Conservation (phyloP, 352 stramenopile species). For the Globisporangium heterothallicum region DNA sequence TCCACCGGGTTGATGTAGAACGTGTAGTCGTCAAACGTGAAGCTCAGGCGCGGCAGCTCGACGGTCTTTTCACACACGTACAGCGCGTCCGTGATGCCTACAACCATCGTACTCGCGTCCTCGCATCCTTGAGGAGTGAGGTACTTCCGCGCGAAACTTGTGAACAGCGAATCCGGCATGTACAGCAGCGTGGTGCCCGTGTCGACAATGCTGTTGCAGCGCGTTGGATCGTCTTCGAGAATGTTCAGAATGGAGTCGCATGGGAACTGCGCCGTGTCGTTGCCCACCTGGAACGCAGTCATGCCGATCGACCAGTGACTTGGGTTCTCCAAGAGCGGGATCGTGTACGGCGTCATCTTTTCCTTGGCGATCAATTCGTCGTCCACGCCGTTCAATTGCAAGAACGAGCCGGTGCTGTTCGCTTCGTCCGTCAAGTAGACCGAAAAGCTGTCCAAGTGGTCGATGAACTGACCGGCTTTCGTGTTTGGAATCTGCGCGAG, state of each 20-base stretch:
- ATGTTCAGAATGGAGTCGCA: not conserved
- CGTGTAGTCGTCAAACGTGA: constrained; percentile 50
- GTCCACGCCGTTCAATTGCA: constrained; percentile 64
- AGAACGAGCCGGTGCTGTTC: constrained; percentile 42
- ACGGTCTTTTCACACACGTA: constrained; percentile 50
- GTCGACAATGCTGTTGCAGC: constrained; percentile 29
- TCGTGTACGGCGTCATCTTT: constrained; percentile 30
- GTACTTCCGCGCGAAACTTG: constrained; percentile 34
- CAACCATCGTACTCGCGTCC: constrained; percentile 1
- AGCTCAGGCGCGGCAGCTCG: constrained; percentile 38
- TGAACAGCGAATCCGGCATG: constrained; percentile 25
- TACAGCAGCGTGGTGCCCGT: constrained; percentile 33
- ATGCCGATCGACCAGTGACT: constrained; percentile 3
- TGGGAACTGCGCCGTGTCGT: constrained; percentile 5
- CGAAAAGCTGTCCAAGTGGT: constrained; percentile 59
- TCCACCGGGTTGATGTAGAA: constrained; percentile 59
- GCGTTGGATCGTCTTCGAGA: not conserved
- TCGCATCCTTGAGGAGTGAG: constrained; percentile 31
- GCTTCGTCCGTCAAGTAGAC: constrained; percentile 53
- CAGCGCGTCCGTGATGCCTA: constrained; percentile 17
- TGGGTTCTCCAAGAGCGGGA: constrained; percentile 34
- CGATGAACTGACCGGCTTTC: constrained; percentile 37
- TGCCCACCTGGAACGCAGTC: constrained; percentile 11
- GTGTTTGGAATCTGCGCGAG: constrained; percentile 38
- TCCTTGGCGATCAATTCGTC: constrained; percentile 38